A percentile compares a stretch with the other conserved stretches of the same genome.
These are phyloP conservation scores for Podosphaera leucotricha DNA, from an alignment of 2,329 filamentous ascomycete genomes.

Conservation along the genomic window DNA sequence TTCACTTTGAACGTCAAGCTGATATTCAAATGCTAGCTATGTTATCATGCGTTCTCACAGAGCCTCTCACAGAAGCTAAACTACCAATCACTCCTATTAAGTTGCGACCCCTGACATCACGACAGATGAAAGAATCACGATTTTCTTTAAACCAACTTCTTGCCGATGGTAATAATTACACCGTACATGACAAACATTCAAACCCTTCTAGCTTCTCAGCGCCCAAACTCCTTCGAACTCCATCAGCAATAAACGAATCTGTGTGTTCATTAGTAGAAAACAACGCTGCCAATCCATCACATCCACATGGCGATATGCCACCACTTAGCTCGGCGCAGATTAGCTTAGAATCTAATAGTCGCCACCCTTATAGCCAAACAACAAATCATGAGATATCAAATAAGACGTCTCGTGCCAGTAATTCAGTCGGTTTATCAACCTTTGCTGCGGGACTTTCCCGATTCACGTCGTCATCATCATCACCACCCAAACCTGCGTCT, in stretches of 20 bases:
- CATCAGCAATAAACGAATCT: constrained; percentile 29
- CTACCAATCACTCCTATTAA: constrained; percentile 31
- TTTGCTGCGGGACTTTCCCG: constrained; percentile 30
- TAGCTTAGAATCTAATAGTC: constrained; percentile 23
- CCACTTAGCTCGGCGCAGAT: constrained; percentile 24
- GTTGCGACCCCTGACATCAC: constrained; percentile 34
- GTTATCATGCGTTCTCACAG: constrained; percentile 45
- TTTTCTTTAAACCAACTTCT: constrained; percentile 46
- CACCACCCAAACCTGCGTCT: constrained; percentile 22
- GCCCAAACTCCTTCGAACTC: constrained; percentile 31
- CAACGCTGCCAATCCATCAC: constrained; percentile 31
- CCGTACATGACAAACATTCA: constrained; percentile 26
- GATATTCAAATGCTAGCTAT: constrained; percentile 51
- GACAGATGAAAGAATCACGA: constrained; percentile 40
- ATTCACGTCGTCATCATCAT: constrained; percentile 18
- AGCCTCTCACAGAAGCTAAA: constrained; percentile 29
- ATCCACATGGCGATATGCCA: constrained; percentile 38
- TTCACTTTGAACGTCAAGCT: constrained; percentile 35
- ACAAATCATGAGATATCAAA: constrained; percentile 31
- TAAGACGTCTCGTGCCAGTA: constrained; percentile 20
- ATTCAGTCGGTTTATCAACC: constrained; percentile 27
- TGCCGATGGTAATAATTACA: constrained; percentile 30
- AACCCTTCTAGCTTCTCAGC: constrained; percentile 31
- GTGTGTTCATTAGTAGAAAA: constrained; percentile 30
- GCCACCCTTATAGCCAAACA: constrained; percentile 27